phyloP scores from a whole-genome alignment of 345 rosid species.

The Lumnitzera racemosa region DNA sequence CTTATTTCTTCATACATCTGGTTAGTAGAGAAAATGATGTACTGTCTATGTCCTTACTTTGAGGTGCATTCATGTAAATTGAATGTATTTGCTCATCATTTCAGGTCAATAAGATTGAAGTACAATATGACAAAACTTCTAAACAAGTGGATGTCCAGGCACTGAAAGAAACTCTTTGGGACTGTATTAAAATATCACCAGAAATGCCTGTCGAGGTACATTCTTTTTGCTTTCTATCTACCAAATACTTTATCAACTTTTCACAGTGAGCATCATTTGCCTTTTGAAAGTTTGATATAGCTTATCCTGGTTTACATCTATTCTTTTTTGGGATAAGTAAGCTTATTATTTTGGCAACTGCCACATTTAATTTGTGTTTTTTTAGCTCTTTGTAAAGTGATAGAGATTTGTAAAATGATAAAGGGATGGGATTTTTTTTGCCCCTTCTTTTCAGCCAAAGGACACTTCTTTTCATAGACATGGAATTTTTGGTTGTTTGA shows the following conservation, averaged over 20 bases:
- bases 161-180: constrained; percentile 86
- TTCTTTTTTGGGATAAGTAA: too few species aligned
- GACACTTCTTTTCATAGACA: too few species aligned
- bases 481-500: too few species aligned
- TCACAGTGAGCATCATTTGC: not conserved
- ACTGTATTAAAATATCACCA: constrained; percentile 46
- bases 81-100: constrained; percentile 6
- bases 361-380: too few species aligned
- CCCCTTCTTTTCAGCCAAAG: too few species aligned
- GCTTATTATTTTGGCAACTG: too few species aligned
- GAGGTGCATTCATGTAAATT: constrained; percentile 1
- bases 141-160: constrained; percentile 92
- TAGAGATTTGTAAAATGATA: too few species aligned
- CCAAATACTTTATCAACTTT: not conserved
- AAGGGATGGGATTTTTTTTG: too few species aligned
- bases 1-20: not conserved
- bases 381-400: too few species aligned
- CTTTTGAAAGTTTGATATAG: too few species aligned
- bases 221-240: not conserved
- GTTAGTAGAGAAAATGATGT: constrained; percentile 2
- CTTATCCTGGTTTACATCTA: too few species aligned
- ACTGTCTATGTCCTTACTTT: not conserved
- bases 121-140: constrained; percentile 74
- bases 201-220: constrained; percentile 38
- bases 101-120: constrained; percentile 80